Conservation (phyloP, 192 early-diverging fungal species). For the Paraglomus occultum region DNA sequence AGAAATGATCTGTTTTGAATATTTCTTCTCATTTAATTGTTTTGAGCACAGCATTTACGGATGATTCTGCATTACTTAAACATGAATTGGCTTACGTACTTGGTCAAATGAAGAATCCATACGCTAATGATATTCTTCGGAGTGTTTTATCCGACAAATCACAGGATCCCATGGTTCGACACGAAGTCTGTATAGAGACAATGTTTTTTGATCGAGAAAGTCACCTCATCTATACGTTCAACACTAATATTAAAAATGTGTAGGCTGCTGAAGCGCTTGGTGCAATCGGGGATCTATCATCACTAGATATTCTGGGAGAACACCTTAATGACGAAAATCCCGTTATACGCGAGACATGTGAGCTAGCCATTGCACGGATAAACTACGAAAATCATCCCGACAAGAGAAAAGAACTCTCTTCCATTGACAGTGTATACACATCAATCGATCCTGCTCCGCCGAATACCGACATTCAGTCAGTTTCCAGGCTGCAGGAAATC, state of each 20-base stretch:
- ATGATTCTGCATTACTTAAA: conserved; percentile 86
- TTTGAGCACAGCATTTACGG: conserved; percentile 56
- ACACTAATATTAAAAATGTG: background rate
- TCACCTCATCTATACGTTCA: too few species aligned
- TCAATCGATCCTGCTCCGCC: conserved; percentile 95
- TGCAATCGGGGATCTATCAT: conserved; percentile 75
- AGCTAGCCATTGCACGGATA: conserved; percentile 86
- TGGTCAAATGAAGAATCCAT: conserved; percentile 88
- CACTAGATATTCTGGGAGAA: conserved; percentile 68
- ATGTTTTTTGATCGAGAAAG: background rate
- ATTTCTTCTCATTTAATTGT: too few species aligned
- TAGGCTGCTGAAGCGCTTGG: conserved; percentile 93
- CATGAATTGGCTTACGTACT: conserved; percentile 97
- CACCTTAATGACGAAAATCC: conserved; percentile 68
- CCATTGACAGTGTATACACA: conserved; percentile 52
- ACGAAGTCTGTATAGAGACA: conserved; percentile 59
- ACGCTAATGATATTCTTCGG: conserved; percentile 69
- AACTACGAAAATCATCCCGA: conserved; percentile 66
- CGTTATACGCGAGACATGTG: conserved; percentile 86
- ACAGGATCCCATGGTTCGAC: conserved; percentile 94
- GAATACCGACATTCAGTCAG: conserved; percentile 54
- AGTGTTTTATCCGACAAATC: conserved; percentile 62
- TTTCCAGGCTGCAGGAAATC: conserved; percentile 60
- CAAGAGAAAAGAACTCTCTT: conserved; percentile 38
- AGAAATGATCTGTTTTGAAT: background rate